Evolutionary conservation across 768 basidiomycete species (phyloP).

Genomic region (Calocera cornea): DNA sequence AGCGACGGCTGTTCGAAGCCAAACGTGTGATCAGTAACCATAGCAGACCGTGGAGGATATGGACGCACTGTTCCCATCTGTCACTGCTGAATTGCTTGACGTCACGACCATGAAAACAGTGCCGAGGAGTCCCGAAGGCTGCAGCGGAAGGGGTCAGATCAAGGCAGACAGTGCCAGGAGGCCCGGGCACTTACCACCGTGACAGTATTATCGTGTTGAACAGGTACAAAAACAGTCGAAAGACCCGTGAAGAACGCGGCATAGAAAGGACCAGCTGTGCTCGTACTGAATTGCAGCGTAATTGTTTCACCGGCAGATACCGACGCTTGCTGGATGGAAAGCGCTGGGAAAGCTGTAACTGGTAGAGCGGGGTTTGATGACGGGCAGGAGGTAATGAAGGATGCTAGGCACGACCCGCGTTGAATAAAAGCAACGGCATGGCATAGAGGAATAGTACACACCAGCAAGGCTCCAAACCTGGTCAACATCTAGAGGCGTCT

Average conservation of each 20-base stretch:
- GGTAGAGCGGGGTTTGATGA: constrained; percentile 35
- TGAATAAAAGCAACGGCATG: neutral
- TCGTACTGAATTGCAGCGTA: constrained; percentile 19
- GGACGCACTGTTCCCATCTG: constrained; percentile 32
- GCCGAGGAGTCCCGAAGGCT: constrained; percentile 33
- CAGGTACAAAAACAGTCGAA: constrained; percentile 26
- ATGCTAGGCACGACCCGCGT: constrained; percentile 10
- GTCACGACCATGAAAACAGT: constrained; percentile 41
- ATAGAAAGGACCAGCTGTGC: constrained; percentile 21
- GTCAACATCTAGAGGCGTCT: constrained; percentile 32
- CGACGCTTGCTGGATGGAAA: constrained; percentile 24
- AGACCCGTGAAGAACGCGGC: constrained; percentile 41
- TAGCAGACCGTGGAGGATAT: neutral
- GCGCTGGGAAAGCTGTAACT: constrained; percentile 40
- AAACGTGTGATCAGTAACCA: neutral
- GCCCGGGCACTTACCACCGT: constrained; percentile 20
- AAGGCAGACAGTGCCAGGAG: too few relatives aligned
- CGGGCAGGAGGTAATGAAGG: constrained; percentile 44
- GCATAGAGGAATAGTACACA: neutral
- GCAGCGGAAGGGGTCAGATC: neutral
- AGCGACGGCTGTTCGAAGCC: neutral
- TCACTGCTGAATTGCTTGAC: constrained; percentile 26
- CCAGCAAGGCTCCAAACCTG: constrained; percentile 36
- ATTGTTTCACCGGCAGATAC: constrained; percentile 21
- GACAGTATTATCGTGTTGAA: constrained; percentile 17